Conservation (phyloP, 306 rosid genomes). For the Rosa rugosa region DNA sequence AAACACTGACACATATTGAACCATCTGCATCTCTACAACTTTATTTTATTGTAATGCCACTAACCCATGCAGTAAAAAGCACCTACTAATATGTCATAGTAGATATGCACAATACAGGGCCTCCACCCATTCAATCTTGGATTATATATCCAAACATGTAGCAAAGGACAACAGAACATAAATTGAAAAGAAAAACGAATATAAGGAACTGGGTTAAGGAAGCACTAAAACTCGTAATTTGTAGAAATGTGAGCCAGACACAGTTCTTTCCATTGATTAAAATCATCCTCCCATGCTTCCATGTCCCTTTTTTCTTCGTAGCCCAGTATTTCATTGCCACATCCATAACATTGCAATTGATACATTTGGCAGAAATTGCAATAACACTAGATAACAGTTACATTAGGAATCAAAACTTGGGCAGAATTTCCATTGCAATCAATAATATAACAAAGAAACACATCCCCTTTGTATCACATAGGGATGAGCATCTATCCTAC, state of each 20-base stretch:
- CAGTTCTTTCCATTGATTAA: background rate
- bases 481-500: background rate
- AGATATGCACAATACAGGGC: background rate
- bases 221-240: background rate
- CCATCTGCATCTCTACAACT: background rate
- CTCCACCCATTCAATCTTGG: background rate
- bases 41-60: background rate
- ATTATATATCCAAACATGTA: slow-evolving; percentile 1
- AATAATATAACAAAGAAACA: background rate
- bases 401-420: background rate
- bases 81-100: background rate
- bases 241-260: background rate
- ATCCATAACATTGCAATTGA: background rate
- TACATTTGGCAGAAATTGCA: background rate
- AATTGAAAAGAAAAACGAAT: background rate
- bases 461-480: background rate
- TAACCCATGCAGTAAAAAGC: background rate
- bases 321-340: background rate
- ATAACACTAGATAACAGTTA: background rate
- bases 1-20: background rate
- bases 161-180: background rate
- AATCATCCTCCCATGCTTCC: too few species aligned
- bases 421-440: slow-evolving; percentile 2
- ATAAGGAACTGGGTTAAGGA: background rate
- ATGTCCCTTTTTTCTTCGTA: background rate